Base-by-base conservation (phyloP, 2,329 filamentous ascomycete species). In the Scytalidium lignicola region DNA sequence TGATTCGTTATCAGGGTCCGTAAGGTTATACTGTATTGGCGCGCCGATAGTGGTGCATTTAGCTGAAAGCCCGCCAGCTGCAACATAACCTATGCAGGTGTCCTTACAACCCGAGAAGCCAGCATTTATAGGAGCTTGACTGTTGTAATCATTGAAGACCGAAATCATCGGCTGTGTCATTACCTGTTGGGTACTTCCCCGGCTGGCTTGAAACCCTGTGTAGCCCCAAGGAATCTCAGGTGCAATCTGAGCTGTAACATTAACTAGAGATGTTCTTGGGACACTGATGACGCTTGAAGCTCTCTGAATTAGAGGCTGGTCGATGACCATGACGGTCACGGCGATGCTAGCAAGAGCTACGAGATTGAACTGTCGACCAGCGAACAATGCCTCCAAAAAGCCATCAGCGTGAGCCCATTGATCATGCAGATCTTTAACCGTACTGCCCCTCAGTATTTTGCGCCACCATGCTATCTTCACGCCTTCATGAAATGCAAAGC, bases 271-370 rank as follows among this genome's bases (percentile, higher is more conserved):
- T 18, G 21, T 13, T 15, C 21, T 15, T 5, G 2, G n/a, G 9
- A 40, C 13, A 12, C 45, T 43, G 1, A 45, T 29, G 20, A 54
- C 40, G 17, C 48, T 51, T 28, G 54, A 56, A 3, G 52, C 54
- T 43, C 50, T 49, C 46, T 56, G 52, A 8, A 56, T 50, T 20
- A 56, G 44, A 19, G 54, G 54, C 15, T 53, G 52, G 7, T 52
- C 51, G 22, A 56, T 47, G 21, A 51, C 47, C 12, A 47, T 39
- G 6, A 56, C 12, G 7, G 52, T 49, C 6, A 47, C 48, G 4
- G 46, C 39, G 18, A 56, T 43, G 17, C 47, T 41, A 13, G 50
- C 52, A 22, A 53, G 17, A 7, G 50, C 49, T 10, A 51, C 46
- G 3, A 52, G 44, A 32, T 51, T 55, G 39, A 55, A 50, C 3